Evolutionary conservation across 192 early-diverging fungal genomes (phyloP), one percentile per base, ranked within the genome.

Genomic region (Entomortierella chlamydospora): DNA sequence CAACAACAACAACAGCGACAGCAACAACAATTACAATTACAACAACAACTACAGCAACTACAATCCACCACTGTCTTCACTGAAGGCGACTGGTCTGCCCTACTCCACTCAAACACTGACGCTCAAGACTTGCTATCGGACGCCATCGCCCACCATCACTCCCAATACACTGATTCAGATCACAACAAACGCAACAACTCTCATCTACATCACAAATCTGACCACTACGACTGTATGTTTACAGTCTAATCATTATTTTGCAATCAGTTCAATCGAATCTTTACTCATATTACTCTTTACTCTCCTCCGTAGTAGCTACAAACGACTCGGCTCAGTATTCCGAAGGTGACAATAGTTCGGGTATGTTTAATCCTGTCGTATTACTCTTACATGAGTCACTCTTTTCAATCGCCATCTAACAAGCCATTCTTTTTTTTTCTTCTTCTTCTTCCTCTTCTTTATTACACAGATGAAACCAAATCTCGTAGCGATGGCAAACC

Each of bases 181-280:
- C 71, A 67, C 53, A 50, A 61, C 39, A 85, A 85, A 58, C 64
- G 82, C 29, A 85, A 81, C 83, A 82, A 57, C 71, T 80, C 43
- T 61, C 23, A 34, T 57, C 29, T 41, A 2, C 33, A 54, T 41
- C 25, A 28, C 31, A 42, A 26, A 47, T 47, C 45, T 17, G 45
- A 47, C 15, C 45, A 47, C 45, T 47, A 47, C 15, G 15, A 47
- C 15, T 3, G 45, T 47, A 47, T 47, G 45, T 47, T 15, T 47
- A 20, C 15, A 37, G 10, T 37, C 34, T 37, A 37, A 37, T 37
- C 10, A 10, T 7, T 37, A 7, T 4, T 7, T 37, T 37, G 5
- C 34, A 37, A 37, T 37, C 10, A n/a, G n/a, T n/a, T n/a, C n/a
- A n/a, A n/a, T 37, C 34, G 10, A 37, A 10, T 37, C 34, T 37